A percentile compares a stretch with the other conserved stretches of the same genome.
phyloP scores from a whole-genome alignment of 2,329 filamentous ascomycete species.

The Akanthomyces uredinophilus region DNA sequence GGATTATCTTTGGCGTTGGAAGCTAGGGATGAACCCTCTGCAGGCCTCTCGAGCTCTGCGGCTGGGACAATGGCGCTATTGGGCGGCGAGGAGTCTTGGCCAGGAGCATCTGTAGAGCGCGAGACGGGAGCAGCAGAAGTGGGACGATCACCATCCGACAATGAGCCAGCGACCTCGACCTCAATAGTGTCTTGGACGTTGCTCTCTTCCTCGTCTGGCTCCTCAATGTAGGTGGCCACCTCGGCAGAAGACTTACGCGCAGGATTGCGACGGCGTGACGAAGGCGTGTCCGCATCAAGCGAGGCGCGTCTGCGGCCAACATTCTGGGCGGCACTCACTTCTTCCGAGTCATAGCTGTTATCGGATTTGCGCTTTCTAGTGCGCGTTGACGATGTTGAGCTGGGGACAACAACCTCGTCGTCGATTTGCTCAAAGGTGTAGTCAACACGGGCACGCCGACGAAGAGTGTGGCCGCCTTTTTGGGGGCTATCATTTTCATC shows the following conservation, averaged over 20 bases:
- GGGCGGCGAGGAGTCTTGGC: background rate
- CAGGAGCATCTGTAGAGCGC: background rate
- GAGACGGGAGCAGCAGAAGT: background rate
- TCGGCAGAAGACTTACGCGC: slow-evolving; percentile 33
- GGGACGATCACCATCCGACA: slow-evolving; percentile 6
- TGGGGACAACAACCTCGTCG: slow-evolving; percentile 38
- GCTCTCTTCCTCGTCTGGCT: slow-evolving; percentile 25
- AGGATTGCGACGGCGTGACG: slow-evolving; percentile 36
- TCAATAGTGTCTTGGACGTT: slow-evolving; percentile 13
- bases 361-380: slow-evolving; percentile 34
- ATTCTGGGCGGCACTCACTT: slow-evolving; percentile 23
- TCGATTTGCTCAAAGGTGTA: slow-evolving; percentile 51
- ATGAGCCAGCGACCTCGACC: slow-evolving; percentile 5
- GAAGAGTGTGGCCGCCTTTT: slow-evolving; percentile 55
- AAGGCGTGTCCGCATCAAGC: slow-evolving; percentile 31
- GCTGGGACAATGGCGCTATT: background rate
- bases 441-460: slow-evolving; percentile 52
- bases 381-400: slow-evolving; percentile 30
- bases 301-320: slow-evolving; percentile 34
- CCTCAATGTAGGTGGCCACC: slow-evolving; percentile 28
- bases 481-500: slow-evolving; percentile 45
- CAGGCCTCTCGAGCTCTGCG: background rate
- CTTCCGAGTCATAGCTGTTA: slow-evolving; percentile 30
- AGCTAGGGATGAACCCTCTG: too few relatives aligned
- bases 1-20: too few relatives aligned